phyloP scores from a whole-genome alignment of 495 filamentous ascomycete genomes.

The Talaromyces thailandensis region DNA sequence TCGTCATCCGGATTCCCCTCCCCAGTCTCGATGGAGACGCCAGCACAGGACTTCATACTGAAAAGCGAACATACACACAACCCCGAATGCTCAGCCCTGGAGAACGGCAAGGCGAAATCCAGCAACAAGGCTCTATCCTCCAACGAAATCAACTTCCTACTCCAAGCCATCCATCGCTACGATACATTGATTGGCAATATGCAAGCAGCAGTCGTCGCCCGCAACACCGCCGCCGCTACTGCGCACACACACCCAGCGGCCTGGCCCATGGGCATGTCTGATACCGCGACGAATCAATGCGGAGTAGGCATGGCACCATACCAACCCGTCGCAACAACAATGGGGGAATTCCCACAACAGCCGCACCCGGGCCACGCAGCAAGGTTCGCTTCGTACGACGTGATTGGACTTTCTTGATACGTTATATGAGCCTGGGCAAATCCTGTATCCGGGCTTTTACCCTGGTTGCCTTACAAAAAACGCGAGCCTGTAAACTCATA shows the following conservation, averaged over 20 bases:
- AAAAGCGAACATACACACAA: not conserved
- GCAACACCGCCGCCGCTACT: not conserved
- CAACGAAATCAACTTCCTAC: not conserved
- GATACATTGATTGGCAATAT: not conserved
- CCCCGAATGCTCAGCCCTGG: not conserved
- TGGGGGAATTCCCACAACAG: not conserved
- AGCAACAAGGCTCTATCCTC: not conserved
- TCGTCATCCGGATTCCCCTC: not conserved
- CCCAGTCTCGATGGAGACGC: not conserved
- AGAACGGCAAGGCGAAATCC: not conserved
- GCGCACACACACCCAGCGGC: not conserved
- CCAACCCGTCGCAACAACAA: not conserved
- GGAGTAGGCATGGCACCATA: not conserved
- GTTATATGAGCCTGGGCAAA: not conserved
- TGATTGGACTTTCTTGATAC: not conserved
- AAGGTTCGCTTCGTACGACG: not conserved
- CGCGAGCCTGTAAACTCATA: not conserved
- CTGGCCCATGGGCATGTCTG: not conserved
- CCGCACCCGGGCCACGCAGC: not conserved
- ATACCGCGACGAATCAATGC: not conserved
- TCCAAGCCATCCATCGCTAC: not conserved
- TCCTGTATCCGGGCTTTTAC: not conserved
- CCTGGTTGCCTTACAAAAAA: not conserved
- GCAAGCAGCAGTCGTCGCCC: not conserved
- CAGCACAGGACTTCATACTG: not conserved